phyloP scores from a whole-genome alignment of 306 rosid species.

The Heteromeles arbutifolia region DNA sequence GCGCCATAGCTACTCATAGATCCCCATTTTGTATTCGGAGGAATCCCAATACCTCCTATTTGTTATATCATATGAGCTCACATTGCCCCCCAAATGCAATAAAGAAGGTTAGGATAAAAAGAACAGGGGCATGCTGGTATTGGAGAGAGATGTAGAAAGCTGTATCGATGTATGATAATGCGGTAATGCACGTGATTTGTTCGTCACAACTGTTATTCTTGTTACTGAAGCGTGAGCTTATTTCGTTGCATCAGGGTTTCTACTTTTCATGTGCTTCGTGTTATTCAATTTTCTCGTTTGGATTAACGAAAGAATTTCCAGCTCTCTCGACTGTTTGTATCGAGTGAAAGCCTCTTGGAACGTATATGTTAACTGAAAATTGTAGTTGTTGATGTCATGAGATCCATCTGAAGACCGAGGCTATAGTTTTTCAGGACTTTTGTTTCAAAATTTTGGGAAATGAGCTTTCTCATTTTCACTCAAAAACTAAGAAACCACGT shows the following conservation, averaged over 20 bases:
- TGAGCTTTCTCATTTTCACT: not conserved
- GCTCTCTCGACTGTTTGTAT: not conserved
- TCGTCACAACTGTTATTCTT: not conserved
- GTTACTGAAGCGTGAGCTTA: not conserved
- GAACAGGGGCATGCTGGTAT: not conserved
- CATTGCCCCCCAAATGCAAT: not conserved
- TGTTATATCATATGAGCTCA: slow-evolving; percentile 15
- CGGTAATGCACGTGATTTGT: not conserved
- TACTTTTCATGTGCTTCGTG: not conserved
- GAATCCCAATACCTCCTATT: slow-evolving; percentile 10
- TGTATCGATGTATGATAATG: slow-evolving; percentile 10
- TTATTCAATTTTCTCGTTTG: not conserved
- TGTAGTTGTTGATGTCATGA: not conserved
- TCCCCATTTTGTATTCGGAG: slow-evolving; percentile 29
- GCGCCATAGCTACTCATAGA: slow-evolving; percentile 20
- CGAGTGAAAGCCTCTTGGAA: no score
- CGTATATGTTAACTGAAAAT: no score
- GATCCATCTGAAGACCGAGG: no score
- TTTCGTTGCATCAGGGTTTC: not conserved
- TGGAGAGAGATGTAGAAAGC: not conserved
- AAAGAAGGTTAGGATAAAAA: slow-evolving; percentile 3
- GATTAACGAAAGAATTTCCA: not conserved
- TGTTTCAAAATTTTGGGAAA: not conserved
- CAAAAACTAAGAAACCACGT: not conserved
- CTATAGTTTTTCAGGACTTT: not conserved